These are phyloP conservation scores for Orbilia brochopaga DNA, from an alignment of 2,329 filamentous ascomycete genomes.

Conservation along the genomic window DNA sequence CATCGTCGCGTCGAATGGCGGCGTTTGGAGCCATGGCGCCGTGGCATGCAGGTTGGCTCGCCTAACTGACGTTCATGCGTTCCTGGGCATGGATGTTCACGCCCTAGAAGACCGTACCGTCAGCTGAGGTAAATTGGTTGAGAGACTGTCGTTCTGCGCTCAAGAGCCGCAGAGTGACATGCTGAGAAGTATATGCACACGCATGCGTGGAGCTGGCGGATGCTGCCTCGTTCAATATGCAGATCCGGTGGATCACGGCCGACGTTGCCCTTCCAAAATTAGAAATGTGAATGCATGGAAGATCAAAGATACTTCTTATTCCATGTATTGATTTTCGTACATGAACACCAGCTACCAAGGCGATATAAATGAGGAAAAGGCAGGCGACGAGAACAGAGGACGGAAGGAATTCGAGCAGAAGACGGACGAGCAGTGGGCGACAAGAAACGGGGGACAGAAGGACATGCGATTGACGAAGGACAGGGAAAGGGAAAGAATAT, in stretches of 20 bases:
- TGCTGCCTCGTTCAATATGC: no score
- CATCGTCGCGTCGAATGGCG: neutral
- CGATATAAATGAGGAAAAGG: constrained; percentile 18
- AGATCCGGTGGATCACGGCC: no score
- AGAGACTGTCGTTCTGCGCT: no score
- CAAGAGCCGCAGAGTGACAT: no score
- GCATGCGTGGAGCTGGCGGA: no score
- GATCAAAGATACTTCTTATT: constrained; percentile 32
- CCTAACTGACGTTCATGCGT: neutral
- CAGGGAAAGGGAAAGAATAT: constrained; percentile 49
- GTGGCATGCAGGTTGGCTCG: constrained; percentile 1
- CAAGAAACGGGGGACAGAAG: constrained; percentile 13
- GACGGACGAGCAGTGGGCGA: constrained; percentile 6
- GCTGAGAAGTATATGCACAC: no score
- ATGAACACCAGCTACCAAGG: constrained; percentile 51
- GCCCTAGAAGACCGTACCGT: neutral
- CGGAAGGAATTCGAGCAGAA: constrained; percentile 45
- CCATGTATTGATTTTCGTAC: constrained; percentile 50
- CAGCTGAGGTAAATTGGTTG: no score
- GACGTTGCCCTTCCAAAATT: no score
- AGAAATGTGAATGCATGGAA: no score
- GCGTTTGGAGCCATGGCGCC: neutral
- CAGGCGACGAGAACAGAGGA: constrained; percentile 21
- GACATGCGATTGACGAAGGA: constrained; percentile 9
- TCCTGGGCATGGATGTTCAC: neutral